Percentiles rank a stretch among this genome's conserved stretches.
phyloP scores from a whole-genome alignment of 495 filamentous ascomycete genomes.

The Penicillium robsamsonii region DNA sequence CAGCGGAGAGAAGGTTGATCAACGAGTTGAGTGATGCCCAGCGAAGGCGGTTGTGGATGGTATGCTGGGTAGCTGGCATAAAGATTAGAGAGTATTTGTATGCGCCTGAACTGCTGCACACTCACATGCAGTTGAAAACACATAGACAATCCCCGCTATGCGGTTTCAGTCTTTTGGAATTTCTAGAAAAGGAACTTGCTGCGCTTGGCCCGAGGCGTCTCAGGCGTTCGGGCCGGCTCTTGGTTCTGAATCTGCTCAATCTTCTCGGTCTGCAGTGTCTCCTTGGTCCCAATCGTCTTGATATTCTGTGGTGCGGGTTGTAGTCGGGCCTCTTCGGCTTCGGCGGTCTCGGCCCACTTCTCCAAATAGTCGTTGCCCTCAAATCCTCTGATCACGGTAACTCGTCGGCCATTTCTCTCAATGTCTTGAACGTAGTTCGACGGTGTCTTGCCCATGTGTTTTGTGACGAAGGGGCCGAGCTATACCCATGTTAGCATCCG shows the following conservation, averaged over 20 bases:
- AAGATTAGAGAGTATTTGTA: not conserved
- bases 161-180: not conserved
- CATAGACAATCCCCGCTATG: not conserved
- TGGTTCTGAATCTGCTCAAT: not conserved
- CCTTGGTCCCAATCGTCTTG: not conserved
- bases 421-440: conserved; percentile 38
- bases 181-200: conserved; percentile 1
- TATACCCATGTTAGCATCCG: conserved; percentile 36
- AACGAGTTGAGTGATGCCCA: not conserved
- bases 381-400: conserved; percentile 32
- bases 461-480: conserved; percentile 87
- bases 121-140: not conserved
- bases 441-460: conserved; percentile 49
- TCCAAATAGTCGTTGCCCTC: conserved; percentile 40
- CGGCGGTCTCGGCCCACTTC: conserved; percentile 31
- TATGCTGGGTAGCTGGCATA: not conserved
- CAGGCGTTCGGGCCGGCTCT: not conserved
- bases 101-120: not conserved
- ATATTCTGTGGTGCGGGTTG: not conserved
- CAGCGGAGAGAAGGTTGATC: not conserved
- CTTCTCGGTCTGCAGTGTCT: not conserved
- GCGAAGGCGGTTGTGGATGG: not conserved
- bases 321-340: conserved; percentile 15
- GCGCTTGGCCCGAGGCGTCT: not conserved
- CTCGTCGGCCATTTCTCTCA: conserved; percentile 23